Evolutionary conservation across 768 basidiomycete genomes (phyloP), one percentile per base, ranked within the genome.

Genomic region (Pleurotus citrinopileatus): DNA sequence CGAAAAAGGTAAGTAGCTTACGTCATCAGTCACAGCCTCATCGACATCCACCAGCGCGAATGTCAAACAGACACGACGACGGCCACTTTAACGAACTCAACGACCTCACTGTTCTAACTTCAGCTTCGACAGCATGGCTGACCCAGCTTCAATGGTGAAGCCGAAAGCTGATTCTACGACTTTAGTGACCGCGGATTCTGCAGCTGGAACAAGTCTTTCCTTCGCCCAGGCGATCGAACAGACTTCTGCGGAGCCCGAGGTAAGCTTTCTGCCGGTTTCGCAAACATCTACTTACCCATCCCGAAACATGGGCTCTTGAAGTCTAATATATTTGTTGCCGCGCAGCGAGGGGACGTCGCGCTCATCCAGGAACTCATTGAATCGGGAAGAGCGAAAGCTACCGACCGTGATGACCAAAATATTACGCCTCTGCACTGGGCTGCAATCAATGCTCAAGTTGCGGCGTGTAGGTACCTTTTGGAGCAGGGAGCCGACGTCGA

Each of bases 361-460:
- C 70, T 79, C 37, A 69, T 96, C 25, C 79, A 79, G 4, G 68
- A 81, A 46, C 80, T 94, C 54, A 74, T 94, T 36, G 82, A 86
- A 60, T 87, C 84, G 1, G 88, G 88, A 3, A 73, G 77, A 55
- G 87, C 87, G 17, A 76, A 71, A 4, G 88, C 86, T 17, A 85
- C 85, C 12, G 91, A 92, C 69, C 76, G 88, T 44, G 96, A 98
- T 70, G 78, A 81, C 25, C 89, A 96, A 38, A 94, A 95, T 61
- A 91, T 98, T 57, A 96, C 95, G 0, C 89, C 97, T 1, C 81
- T 99, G 1, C 97, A 99, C 65, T 99, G 97, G 97, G 95, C 97
- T 6, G 88, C 95, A 1, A 98, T 98, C 65, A 98, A 98, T 62
- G 94, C 94, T 2, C 94, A 98, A 64, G 75, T 96, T n/a, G 78